Evolutionary conservation across 2,329 filamentous ascomycete species (phyloP), one percentile per base, ranked within the genome.

Genomic region (Stachybotrys echinatus): DNA sequence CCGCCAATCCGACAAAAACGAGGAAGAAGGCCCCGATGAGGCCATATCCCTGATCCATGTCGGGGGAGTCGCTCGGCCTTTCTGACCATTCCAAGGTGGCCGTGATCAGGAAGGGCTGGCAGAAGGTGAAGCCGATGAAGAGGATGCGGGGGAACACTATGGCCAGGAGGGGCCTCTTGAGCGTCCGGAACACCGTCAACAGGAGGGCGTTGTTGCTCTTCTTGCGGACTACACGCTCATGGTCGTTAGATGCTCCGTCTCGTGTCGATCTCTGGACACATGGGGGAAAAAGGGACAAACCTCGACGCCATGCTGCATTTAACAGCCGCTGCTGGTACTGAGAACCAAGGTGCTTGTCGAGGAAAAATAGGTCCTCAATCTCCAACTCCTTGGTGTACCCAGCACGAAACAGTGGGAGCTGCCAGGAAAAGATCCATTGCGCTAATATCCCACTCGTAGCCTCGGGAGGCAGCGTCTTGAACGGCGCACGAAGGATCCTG

Each of bases 81-180:
- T 46, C n/a, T 6, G 44, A 46, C 44, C 44, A 46, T 20, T 34
- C 44, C 27, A 46, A 20, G 10, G 44, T 46, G 17, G 44, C 8
- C 14, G 23, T n/a, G 14, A 61, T 52, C 6, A 61, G 40, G 18
- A 60, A 61, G 3, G 59, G 57, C 47, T 58, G 54, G 2, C 54
- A 46, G 19, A 59, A 55, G n/a, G 54, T 58, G 44, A 61, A 59
- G 4, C 48, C 58, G 14, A 51, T 53, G 14, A 57, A 48, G 23
- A 51, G 23, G 3, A 61, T 42, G 5, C 58, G 49, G 1, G 52
- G 52, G 39, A 50, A 45, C 6, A 52, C 48, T n/a, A 50, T 31
- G 18, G 39, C 27, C 6, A 50, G 44, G 18, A 52, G 47, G 4
- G 48, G 34, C 22, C n/a, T 23, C 38, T 48, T 48, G 20, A 48